phyloP scores from a whole-genome alignment of 176 grass and related monocot species.

The Musa troglodytarum region DNA sequence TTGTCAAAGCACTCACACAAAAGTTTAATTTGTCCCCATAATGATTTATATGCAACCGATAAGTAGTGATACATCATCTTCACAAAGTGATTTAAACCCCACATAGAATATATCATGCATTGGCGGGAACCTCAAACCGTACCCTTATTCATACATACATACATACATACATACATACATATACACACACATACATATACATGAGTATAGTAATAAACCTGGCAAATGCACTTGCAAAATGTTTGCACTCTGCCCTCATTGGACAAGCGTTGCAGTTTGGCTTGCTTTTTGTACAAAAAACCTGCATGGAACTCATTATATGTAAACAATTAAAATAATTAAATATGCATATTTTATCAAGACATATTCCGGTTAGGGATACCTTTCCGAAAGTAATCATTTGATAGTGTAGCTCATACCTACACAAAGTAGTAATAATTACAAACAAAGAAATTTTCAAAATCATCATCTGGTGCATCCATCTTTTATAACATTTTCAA shows the following conservation, averaged over 20 bases:
- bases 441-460: not conserved
- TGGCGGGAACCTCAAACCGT: too few species aligned
- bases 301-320: constrained; percentile 38
- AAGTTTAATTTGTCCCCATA: too few species aligned
- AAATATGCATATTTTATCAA: constrained; percentile 1
- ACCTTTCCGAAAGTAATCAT: constrained; percentile 99
- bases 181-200: too few species aligned
- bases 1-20: too few species aligned
- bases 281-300: constrained; percentile 95
- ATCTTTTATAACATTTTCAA: not conserved
- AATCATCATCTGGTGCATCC: not conserved
- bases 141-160: too few species aligned
- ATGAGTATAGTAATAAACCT: constrained; percentile 34
- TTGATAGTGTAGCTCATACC: constrained; percentile 98
- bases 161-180: too few species aligned
- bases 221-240: constrained; percentile 94
- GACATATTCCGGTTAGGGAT: not conserved
- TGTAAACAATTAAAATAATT: not conserved
- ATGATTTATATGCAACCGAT: too few species aligned
- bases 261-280: constrained; percentile 97
- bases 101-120: too few species aligned
- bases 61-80: too few species aligned
- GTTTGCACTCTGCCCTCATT: constrained; percentile 91
- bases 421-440: constrained; percentile 21
- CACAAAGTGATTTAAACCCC: too few species aligned